These are phyloP conservation scores for Ceratocystis ficicola DNA, from an alignment of 2,329 filamentous ascomycete species.

Conservation along the genomic window DNA sequence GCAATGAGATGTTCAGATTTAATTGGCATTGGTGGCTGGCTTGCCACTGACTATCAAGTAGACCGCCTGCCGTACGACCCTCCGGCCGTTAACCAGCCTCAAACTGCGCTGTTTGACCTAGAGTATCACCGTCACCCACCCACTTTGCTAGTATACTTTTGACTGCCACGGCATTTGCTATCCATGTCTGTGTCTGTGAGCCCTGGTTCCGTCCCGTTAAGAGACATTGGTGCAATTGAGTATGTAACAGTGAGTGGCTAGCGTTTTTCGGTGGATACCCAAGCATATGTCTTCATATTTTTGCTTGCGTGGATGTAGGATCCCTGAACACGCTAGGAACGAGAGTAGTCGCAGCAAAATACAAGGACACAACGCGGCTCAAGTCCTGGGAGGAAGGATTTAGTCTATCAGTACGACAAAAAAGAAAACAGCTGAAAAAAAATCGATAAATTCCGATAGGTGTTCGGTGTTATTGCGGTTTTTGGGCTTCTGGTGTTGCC, in stretches of 20 bases:
- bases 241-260: too few species aligned
- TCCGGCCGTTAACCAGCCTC: neutral
- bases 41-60: neutral
- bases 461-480: conserved; percentile 6
- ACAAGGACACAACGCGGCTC: neutral
- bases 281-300: too few species aligned
- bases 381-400: neutral
- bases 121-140: neutral
- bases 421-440: neutral
- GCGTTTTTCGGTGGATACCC: too few species aligned
- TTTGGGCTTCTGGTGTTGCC: neutral
- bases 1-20: neutral
- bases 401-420: neutral
- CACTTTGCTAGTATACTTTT: conserved; percentile 4
- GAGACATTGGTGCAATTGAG: neutral
- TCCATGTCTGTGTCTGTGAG: neutral
- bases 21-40: conserved; percentile 1
- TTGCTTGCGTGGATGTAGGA: neutral
- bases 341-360: neutral
- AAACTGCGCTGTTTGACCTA: neutral
- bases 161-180: neutral
- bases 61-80: neutral
- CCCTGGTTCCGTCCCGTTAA: neutral
- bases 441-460: neutral
- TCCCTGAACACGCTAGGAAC: neutral